These are phyloP conservation scores for Kentomonas sorsogonicus DNA, from an alignment of 208 protist species.

Conservation along the genomic window DNA sequence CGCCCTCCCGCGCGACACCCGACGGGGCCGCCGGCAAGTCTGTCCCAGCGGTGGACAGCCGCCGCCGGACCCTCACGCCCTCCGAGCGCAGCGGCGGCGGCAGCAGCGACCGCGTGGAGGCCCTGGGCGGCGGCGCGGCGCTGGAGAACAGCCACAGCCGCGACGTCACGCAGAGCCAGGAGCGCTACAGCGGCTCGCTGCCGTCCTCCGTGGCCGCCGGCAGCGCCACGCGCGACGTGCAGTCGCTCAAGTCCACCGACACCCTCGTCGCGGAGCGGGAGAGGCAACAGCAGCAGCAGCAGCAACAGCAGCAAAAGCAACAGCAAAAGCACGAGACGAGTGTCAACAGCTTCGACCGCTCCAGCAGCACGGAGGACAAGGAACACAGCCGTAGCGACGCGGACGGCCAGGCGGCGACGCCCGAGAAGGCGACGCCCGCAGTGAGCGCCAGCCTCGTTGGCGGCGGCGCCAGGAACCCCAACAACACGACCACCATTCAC, in stretches of 20 bases:
- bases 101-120: not conserved
- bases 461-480: slow-evolving; percentile 8
- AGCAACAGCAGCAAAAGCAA: slow-evolving; percentile 1
- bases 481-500: slow-evolving; percentile 19
- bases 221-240: slow-evolving; percentile 14
- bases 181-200: not conserved
- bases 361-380: slow-evolving; percentile 1
- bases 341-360: slow-evolving; percentile 5
- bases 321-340: too few species aligned
- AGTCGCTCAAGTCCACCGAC: slow-evolving; percentile 18
- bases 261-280: slow-evolving; percentile 30
- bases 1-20: not conserved
- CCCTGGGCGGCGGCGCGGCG: not conserved
- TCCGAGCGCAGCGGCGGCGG: too few species aligned
- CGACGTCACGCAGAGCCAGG: not conserved
- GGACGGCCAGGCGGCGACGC: not conserved
- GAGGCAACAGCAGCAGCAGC: slow-evolving; percentile 15
- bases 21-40: not conserved
- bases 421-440: not conserved
- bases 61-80: too few species aligned
- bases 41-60: not conserved
- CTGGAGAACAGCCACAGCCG: not conserved
- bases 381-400: not conserved
- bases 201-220: not conserved
- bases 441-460: not conserved